Base-by-base conservation (phyloP, 192 early-diverging fungal genomes). In the Podila minutissima region DNA sequence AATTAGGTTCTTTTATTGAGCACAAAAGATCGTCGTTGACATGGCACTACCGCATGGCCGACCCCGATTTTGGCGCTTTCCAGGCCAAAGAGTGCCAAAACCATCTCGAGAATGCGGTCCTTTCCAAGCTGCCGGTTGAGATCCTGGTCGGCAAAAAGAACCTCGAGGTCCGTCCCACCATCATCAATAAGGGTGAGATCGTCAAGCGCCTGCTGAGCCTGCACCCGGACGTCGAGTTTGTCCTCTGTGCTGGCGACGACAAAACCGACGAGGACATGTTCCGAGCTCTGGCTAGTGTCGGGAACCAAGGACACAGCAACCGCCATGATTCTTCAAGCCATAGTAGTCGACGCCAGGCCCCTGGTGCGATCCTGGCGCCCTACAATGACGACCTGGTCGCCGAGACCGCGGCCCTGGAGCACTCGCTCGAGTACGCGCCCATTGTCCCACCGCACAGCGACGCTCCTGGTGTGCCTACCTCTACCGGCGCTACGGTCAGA, bases 241-340 rank as follows among this genome's bases (percentile, higher is more conserved):
- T 97, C 1, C 85, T 97, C 28, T 98, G 98, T 81, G 95, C 93
- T n/a, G 97, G 98, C 26, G 97, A 98, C 75, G 97, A 98, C 86
- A 92, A 93, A 82, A 98, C 97, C 1, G 98, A 98, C 74, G 97
- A 98, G 79, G 97, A 98, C 79, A 98, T 99, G 96, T 98, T 99
- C 79, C 88, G 88, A 62, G 89, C 89, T 0, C 75, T 98, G 67
- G 68, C 83, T 0, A 71, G 69, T 10, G 67, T 22, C 11, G 38
- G 41, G 1, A 49, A 59, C 1, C 51, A 41, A n/a, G 62, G 71
- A 12, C 11, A 29, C 22, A 5, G 35, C 5, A 59, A 35, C 9
- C 70, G 70, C 28, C 65, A 62, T 20, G 62, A 69, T 8, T 73
- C 77, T n/a, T 19, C 33, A n/a, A 62, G 33, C 19, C 38, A 31